Evolutionary conservation across 257 asterid genomes (phyloP).

Genomic region (Solanum chilense): DNA sequence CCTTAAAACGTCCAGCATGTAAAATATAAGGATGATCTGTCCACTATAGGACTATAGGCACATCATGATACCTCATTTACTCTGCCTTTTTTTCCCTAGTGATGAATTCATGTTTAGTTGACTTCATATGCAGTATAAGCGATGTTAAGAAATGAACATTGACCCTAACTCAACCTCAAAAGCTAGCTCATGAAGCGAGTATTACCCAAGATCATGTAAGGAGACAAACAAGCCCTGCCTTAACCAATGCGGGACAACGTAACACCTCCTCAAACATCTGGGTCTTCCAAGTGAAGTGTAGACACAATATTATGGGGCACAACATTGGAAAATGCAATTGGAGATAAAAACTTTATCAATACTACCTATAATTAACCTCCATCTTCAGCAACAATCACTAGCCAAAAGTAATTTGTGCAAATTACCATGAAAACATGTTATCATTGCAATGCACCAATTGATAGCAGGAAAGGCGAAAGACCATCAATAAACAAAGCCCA

Average conservation of each 20-base stretch:
- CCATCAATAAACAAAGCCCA: not conserved
- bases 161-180: not conserved
- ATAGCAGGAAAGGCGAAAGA: not conserved
- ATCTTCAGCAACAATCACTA: not conserved
- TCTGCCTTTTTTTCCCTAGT: not conserved
- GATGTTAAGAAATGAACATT: not conserved
- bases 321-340: not conserved
- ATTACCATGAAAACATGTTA: not conserved
- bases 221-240: not conserved
- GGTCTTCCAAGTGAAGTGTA: not conserved
- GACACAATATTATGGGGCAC: not conserved
- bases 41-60: not conserved
- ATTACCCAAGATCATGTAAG: not conserved
- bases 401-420: not conserved
- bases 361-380: not conserved
- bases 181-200: not conserved
- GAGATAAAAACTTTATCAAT: not conserved
- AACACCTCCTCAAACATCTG: not conserved
- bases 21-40: not conserved
- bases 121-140: not conserved
- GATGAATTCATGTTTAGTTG: not conserved
- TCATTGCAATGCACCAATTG: not conserved
- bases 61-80: not conserved
- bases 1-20: not conserved
- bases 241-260: not conserved